Evolutionary conservation across 2,329 filamentous ascomycete species (phyloP), one percentile per base, ranked within the genome.

Genomic region (Fusarium tricinctum): DNA sequence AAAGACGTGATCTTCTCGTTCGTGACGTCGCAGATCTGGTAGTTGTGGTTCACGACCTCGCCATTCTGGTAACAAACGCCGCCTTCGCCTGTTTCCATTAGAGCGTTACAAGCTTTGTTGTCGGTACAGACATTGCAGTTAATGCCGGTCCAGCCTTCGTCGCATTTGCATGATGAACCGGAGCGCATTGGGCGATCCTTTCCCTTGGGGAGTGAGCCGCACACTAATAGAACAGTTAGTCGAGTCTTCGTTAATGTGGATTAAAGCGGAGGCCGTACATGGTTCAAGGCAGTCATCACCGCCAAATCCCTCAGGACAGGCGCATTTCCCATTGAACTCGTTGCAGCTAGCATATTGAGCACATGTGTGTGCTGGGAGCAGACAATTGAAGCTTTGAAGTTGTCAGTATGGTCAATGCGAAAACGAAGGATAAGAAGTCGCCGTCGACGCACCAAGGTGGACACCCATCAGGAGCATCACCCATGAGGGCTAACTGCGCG

Each of bases 1-100:
- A 95, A 89, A 66, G 94, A 89, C 56, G 95, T 84, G 75, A 99
- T 99, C 83, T 97, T 96, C 79, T 89, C 88, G 82, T 99, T 99
- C 57, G 94, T 98, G 70, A 99, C 96, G 79, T 97, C 93, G 81
- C 96, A 99, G 83, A 97, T 96, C 81, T 99, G 97, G 81, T 94
- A 95, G 82, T 98, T 99, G 80, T 97, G 89, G 73, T 96, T 94
- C 67, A 98, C 91, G 13, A 97, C 91, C 71, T 97, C 89, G 45
- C 95, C 95, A 71, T 95, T 91, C 75, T 92, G 91, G 78, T 97
- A 98, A 82, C 96, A 99, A 13, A 97, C 90, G 32, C 94, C 96
- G 45, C 91, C 93, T 64, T 93, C 87, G 5, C 88, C 88, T 15
- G 91, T 89, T 6, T 93, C 92, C 90, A 97, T 97, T 80, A 99